These are phyloP conservation scores for Aspergillus felis DNA, from an alignment of 2,329 filamentous ascomycete genomes.

Conservation along the genomic window DNA sequence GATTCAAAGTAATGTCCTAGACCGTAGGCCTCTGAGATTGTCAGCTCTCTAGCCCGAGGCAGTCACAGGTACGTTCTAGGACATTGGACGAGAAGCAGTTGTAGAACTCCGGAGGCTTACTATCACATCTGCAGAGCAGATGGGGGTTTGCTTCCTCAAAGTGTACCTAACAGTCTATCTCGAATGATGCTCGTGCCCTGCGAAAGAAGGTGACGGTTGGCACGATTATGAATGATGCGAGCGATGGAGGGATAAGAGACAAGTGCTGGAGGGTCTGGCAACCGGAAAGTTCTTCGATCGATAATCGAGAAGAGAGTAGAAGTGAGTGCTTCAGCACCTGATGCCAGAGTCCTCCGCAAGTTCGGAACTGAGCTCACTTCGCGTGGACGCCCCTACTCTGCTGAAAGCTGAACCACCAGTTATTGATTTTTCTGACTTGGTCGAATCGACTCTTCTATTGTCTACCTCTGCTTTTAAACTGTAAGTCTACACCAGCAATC, in stretches of 20 bases:
- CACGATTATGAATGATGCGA: neutral
- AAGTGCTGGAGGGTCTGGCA: neutral
- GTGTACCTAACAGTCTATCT: neutral
- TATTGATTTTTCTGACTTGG: neutral
- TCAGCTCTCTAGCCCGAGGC: neutral
- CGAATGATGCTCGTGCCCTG: neutral
- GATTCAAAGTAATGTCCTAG: neutral
- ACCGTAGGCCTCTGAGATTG: neutral
- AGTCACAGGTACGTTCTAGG: neutral
- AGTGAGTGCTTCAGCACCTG: neutral
- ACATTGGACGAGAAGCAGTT: neutral
- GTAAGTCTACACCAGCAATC: neutral
- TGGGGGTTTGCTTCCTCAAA: neutral
- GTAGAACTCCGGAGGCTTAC: neutral
- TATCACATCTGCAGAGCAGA: neutral
- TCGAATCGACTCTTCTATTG: neutral
- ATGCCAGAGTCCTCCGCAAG: neutral
- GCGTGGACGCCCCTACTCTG: neutral
- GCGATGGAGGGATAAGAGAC: neutral
- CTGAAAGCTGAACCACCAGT: neutral
- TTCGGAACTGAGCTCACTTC: neutral
- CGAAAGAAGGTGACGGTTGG: neutral
- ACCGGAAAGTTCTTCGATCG: neutral
- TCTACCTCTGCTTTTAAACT: neutral
- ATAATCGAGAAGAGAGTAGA: neutral